A percentile compares a stretch with the other conserved stretches of the same genome.
These are phyloP conservation scores for Viola odorata DNA, from an alignment of 345 rosid species.

Conservation along the genomic window DNA sequence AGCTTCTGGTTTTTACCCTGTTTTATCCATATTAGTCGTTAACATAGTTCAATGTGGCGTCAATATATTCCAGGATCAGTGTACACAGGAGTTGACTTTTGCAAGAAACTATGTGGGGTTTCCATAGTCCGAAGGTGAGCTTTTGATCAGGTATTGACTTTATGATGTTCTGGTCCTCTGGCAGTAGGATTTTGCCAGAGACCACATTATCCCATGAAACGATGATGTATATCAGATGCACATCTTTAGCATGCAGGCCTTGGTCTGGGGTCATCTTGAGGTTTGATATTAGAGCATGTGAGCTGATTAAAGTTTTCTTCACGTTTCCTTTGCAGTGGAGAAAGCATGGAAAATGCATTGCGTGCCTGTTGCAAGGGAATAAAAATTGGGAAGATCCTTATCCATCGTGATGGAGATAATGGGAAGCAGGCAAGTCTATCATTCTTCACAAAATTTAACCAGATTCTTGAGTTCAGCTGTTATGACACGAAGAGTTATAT, in stretches of 20 bases:
- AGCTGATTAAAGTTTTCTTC: conserved; percentile 10
- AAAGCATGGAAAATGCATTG: conserved; percentile 98
- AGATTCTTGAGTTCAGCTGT: background rate
- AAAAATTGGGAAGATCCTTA: conserved; percentile 94
- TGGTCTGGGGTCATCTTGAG: conserved; percentile 11
- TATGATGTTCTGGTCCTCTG: conserved; percentile 18
- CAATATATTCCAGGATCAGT: conserved; percentile 48
- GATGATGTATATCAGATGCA: conserved; percentile 3
- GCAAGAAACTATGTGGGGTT: conserved; percentile 97
- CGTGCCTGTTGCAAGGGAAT: conserved; percentile 99
- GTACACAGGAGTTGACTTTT: conserved; percentile 94
- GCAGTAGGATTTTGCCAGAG: background rate
- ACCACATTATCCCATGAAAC: background rate
- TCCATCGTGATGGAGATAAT: conserved; percentile 97
- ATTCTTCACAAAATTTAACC: background rate
- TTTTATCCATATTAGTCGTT: no score
- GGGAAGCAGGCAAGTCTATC: conserved; percentile 63
- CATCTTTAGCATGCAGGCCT: conserved; percentile 1
- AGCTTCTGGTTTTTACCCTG: no score
- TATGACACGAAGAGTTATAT: no score
- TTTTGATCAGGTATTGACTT: conserved; percentile 30
- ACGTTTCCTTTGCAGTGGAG: conserved; percentile 54
- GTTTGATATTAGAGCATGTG: conserved; percentile 7
- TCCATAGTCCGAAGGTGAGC: conserved; percentile 94
- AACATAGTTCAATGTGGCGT: background rate